Percentiles rank a stretch among this genome's conserved stretches.
Conservation (phyloP, 306 rosid species). For the Senna tora region DNA sequence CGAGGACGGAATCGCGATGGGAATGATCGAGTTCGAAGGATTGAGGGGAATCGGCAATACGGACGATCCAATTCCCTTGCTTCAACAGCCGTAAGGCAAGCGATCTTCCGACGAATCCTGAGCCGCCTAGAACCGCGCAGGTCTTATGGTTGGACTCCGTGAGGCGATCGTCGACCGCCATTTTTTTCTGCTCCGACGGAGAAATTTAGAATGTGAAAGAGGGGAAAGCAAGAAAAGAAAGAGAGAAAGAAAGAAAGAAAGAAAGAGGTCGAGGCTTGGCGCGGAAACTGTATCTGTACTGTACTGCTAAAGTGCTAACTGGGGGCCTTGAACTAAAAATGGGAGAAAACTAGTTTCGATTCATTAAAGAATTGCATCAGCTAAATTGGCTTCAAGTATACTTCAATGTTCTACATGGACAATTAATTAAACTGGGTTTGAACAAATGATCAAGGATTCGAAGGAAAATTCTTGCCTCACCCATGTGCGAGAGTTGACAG, state of each 20-base stretch:
- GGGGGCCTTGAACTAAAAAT: not conserved
- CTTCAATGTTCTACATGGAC: too few relatives aligned
- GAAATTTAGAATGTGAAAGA: not conserved
- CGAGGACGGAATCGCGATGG: conserved; percentile 58
- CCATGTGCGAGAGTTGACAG: too few relatives aligned
- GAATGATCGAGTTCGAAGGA: conserved; percentile 55
- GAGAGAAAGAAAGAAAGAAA: not conserved
- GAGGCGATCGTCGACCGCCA: conserved; percentile 67
- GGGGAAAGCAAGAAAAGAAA: not conserved
- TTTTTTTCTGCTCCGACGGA: conserved; percentile 31
- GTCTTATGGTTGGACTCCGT: conserved; percentile 59
- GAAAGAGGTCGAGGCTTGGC: conserved; percentile 29
- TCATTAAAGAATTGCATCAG: too few relatives aligned
- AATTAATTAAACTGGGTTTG: too few relatives aligned
- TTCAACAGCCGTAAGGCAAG: conserved; percentile 63
- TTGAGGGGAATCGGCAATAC: conserved; percentile 74
- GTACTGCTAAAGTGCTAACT: too few relatives aligned
- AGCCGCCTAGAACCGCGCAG: conserved; percentile 84
- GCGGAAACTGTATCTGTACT: conserved; percentile 28
- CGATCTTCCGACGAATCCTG: conserved; percentile 76
- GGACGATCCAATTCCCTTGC: conserved; percentile 74
- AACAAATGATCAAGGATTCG: too few relatives aligned
- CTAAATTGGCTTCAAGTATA: too few relatives aligned
- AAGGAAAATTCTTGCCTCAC: too few relatives aligned
- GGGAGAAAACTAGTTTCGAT: not conserved